phyloP scores from a whole-genome alignment of 164 flowering plant species.

The Magnolia sinica region DNA sequence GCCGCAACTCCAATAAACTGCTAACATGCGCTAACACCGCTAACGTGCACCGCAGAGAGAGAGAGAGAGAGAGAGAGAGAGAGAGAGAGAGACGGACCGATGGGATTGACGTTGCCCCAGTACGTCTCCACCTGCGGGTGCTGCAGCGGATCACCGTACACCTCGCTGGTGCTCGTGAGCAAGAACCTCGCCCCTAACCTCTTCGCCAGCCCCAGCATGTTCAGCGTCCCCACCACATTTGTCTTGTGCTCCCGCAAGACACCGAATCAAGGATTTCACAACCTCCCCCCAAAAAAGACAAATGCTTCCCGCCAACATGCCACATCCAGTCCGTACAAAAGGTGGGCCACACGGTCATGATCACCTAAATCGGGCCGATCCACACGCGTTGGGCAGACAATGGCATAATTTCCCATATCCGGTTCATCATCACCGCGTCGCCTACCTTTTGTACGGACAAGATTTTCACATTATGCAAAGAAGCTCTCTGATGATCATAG shows the following conservation, averaged over 20 bases:
- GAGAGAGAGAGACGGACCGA: slow-evolving; percentile 39
- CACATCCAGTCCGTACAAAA: background rate
- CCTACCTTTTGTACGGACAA: no score
- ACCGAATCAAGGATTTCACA: slow-evolving; percentile 25
- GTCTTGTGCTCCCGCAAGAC: slow-evolving; percentile 64
- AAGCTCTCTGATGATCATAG: background rate
- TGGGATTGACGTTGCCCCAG: slow-evolving; percentile 98
- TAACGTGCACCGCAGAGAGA: no score
- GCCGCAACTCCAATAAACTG: no score
- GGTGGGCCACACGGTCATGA: background rate
- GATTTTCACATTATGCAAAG: no score
- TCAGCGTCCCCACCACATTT: slow-evolving; percentile 94
- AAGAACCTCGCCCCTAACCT: slow-evolving; percentile 85
- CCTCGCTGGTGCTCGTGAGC: slow-evolving; percentile 95
- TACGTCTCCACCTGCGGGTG: slow-evolving; percentile 91
- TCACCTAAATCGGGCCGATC: no score
- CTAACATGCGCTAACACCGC: no score
- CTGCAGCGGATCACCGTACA: slow-evolving; percentile 92
- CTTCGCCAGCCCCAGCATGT: slow-evolving; percentile 94
- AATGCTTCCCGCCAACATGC: background rate
- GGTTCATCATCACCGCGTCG: no score
- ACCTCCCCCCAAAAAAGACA: background rate
- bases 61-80: background rate
- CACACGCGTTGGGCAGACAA: no score
- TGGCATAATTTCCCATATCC: no score